Evolutionary conservation across 148 eudicot species (phyloP), one percentile per base, ranked within the genome.

Genomic region (Camellia lanceoleosa): DNA sequence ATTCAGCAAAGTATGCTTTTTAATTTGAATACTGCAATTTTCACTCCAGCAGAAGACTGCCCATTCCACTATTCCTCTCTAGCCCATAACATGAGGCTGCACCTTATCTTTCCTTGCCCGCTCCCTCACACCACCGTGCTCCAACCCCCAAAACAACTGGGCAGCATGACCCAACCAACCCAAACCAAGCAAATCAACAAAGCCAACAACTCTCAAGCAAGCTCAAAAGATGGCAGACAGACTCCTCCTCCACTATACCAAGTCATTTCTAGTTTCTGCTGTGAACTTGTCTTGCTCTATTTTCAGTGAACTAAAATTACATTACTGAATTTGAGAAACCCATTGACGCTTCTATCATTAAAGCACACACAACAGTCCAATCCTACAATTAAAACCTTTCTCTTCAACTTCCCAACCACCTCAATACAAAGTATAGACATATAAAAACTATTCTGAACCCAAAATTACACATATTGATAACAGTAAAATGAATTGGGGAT

Each of bases 251-350:
- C 42, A 52, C 60, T 72, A 20, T 20, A 52, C 43, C 60, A 20
- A 72, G 61, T 54, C 44, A 20, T 72, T 72, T 70, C 61, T 12
- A 52, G 44, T 72, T 30, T 71, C 56, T 16, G 74, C 9, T n/a
- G 41, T 4, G 38, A 10, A 52, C 47, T 38, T 43, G 70, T 46
- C 46, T 67, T 30, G 20, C 49, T 68, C 10, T 68, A 41, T 68
- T 41, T 68, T 43, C 43, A 68, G 71, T 16, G 7, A 67, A 42
- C 2, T 41, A 13, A 42, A 60, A 69, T 18, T 70, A 9, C 47
- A 20, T 13, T 47, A 18, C 56, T 70, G 56, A 70, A 70, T 49
- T 9, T 19, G 15, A 5, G 13, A 47, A 46, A 70, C 41, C 73
- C 73, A n/a, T 46, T 47, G 46, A 70, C 38, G 5, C 54, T 14